Base-by-base conservation (phyloP, 2,329 filamentous ascomycete genomes). In the Cercospora janseana region DNA sequence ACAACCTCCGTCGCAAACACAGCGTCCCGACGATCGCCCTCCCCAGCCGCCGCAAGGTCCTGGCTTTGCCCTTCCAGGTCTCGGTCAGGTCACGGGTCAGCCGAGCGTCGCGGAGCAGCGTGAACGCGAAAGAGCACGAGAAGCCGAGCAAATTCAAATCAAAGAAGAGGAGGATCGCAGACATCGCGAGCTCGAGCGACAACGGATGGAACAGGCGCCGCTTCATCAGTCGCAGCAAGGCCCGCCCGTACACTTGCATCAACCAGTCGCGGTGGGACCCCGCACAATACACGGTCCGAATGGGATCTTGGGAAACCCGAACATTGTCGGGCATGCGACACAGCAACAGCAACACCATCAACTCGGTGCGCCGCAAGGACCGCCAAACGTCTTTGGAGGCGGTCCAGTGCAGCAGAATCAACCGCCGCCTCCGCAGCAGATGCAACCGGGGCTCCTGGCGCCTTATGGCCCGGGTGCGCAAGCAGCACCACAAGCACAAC, bases 251-350 rank as follows among this genome's bases (percentile, higher is more conserved):
- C 89, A 91, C 47, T 85, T 97, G 62, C 92, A 97, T 70, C 92
- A 97, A 69, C 92, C 92, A 4, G 90, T 96, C 52, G 92, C 92
- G 55, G 72, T 77, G 2, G 73, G 72, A 83, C 90, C 66, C 77
- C 91, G 70, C 76, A 89, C 88, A 45, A 94, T 96, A 49, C 92
- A 95, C 67, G 94, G 90, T 37, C 92, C 92, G 1, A 92, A 93
- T 59, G 92, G 92, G 6, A 78, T 97, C 27, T 80, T 97, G 29
- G 71, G 71, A 10, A 73, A 74, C 81, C 78, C 60, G 72, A 80
- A 58, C 72, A 79, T 70, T 70, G 70, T 66, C 29, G 45, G 45
- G n/a, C 38, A 44, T 29, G 28, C 28, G 16, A 28, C 34, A 5
- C 77, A 63, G 64, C 76, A 59, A 16, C 60, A 57, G 24, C 60